Conservation (phyloP, 2,329 filamentous ascomycete species). For the Calonectria naviculata region DNA sequence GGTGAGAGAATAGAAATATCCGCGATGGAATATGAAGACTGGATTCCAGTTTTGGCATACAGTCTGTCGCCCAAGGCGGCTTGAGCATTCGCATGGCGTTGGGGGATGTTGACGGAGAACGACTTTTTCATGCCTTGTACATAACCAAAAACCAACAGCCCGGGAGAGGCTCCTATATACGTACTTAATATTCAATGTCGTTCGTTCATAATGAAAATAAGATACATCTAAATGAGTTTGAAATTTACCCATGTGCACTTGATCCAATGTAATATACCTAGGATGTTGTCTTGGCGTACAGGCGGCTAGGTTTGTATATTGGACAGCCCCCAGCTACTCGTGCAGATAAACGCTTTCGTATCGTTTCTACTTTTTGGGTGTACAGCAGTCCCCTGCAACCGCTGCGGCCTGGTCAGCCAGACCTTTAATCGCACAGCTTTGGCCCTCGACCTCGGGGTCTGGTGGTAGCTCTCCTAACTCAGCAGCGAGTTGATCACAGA, state of each 20-base stretch:
- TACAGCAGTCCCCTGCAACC: conserved; percentile 65
- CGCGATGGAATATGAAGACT: conserved; percentile 39
- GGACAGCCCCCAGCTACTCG: not conserved
- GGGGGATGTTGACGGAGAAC: conserved; percentile 39
- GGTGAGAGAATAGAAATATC: conserved; percentile 27
- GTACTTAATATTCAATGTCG: conserved; percentile 47
- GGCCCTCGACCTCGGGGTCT: conserved; percentile 37
- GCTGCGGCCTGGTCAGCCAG: conserved; percentile 59
- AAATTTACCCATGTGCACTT: not conserved
- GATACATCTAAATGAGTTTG: no score
- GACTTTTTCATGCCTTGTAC: conserved; percentile 43
- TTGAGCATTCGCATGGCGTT: conserved; percentile 46
- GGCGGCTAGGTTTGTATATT: not conserved
- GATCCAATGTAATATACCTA: no score
- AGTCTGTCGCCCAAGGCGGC: conserved; percentile 31
- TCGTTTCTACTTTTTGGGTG: conserved; percentile 52
- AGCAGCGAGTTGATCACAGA: conserved; percentile 69
- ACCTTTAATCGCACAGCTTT: conserved; percentile 51
- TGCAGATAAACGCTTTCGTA: not conserved
- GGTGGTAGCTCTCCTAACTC: conserved; percentile 66
- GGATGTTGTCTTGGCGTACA: no score
- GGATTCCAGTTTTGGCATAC: conserved; percentile 29
- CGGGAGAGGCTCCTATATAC: conserved; percentile 42
- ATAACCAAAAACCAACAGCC: conserved; percentile 40
- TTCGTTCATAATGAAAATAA: conserved; percentile 32